These are phyloP conservation scores for Fusarium bulbicola DNA, from an alignment of 2,329 filamentous ascomycete genomes.

Conservation along the genomic window DNA sequence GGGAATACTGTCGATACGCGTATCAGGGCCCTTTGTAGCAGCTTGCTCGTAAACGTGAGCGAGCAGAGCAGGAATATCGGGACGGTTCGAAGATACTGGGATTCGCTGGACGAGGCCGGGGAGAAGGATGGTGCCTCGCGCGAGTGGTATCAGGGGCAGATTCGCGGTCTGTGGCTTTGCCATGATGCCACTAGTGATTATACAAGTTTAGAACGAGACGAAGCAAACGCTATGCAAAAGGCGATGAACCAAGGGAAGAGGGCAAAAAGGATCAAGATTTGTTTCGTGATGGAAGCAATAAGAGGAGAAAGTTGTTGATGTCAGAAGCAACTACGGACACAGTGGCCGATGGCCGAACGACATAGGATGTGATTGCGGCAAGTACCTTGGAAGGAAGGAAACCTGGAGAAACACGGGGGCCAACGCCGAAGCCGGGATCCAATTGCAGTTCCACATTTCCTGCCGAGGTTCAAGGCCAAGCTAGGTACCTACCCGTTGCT, in stretches of 20 bases:
- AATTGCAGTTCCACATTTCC: conserved; percentile 33
- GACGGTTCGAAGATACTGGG: conserved; percentile 78
- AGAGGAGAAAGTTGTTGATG: conserved; percentile 28
- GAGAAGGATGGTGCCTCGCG: conserved; percentile 81
- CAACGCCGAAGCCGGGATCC: conserved; percentile 38
- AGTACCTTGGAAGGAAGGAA: conserved; percentile 25
- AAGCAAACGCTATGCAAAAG: conserved; percentile 15
- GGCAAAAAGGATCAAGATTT: not conserved
- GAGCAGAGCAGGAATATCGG: conserved; percentile 88
- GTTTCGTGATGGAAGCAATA: conserved; percentile 5
- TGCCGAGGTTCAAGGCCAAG: conserved; percentile 35
- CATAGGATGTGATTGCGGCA: conserved; percentile 14
- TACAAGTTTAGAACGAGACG: not conserved
- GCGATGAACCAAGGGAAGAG: not conserved
- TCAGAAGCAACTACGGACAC: conserved; percentile 36
- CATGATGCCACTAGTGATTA: conserved; percentile 44
- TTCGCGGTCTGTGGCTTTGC: conserved; percentile 54
- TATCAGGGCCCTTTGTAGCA: conserved; percentile 71
- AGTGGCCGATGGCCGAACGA: conserved; percentile 21
- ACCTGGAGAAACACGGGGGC: conserved; percentile 44
- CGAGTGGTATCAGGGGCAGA: conserved; percentile 83
- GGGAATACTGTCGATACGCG: conserved; percentile 73
- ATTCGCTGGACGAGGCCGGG: conserved; percentile 88
- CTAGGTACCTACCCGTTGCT: conserved; percentile 4
- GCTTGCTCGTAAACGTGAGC: conserved; percentile 84